A percentile compares a stretch with the other conserved stretches of the same genome.
These are phyloP conservation scores for Globisporangium cederbergense DNA, from an alignment of 352 stramenopile species.

Conservation along the genomic window DNA sequence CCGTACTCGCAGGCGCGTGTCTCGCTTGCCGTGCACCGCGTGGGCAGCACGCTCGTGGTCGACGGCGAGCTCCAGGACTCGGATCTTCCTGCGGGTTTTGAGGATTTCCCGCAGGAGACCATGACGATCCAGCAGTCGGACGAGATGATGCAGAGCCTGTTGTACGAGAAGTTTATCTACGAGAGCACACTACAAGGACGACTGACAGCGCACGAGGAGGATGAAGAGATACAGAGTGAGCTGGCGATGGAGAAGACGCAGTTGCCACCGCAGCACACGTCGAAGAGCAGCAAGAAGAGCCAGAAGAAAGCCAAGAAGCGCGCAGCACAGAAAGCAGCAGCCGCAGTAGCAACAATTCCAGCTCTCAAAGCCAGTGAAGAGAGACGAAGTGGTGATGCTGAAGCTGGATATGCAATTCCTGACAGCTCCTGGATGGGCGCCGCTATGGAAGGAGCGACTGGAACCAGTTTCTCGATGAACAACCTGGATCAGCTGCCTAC, in stretches of 20 bases:
- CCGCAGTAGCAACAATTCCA: not conserved
- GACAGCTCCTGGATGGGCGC: not conserved
- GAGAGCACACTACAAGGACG: constrained; percentile 53
- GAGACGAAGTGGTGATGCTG: not conserved
- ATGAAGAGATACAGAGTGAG: not conserved
- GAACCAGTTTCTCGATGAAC: not conserved
- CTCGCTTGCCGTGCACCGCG: constrained; percentile 79
- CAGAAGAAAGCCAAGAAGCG: constrained; percentile 32
- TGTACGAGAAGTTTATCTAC: constrained; percentile 89
- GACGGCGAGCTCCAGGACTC: constrained; percentile 71
- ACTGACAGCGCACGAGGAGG: constrained; percentile 20
- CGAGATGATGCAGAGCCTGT: constrained; percentile 36
- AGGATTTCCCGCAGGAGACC: constrained; percentile 48
- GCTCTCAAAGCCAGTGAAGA: not conserved
- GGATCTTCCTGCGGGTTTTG: constrained; percentile 68
- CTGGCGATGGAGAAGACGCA: constrained; percentile 1
- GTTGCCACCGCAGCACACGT: not conserved
- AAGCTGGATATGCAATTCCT: not conserved
- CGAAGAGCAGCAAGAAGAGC: constrained; percentile 28
- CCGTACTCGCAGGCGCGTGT: constrained; percentile 76
- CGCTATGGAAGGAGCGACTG: too few species aligned
- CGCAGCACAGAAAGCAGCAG: not conserved
- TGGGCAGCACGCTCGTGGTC: constrained; percentile 76
- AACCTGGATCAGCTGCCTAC: not conserved
- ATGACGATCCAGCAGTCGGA: constrained; percentile 53